These are phyloP conservation scores for Pythium aquatile DNA, from an alignment of 352 stramenopile species.

Conservation along the genomic window DNA sequence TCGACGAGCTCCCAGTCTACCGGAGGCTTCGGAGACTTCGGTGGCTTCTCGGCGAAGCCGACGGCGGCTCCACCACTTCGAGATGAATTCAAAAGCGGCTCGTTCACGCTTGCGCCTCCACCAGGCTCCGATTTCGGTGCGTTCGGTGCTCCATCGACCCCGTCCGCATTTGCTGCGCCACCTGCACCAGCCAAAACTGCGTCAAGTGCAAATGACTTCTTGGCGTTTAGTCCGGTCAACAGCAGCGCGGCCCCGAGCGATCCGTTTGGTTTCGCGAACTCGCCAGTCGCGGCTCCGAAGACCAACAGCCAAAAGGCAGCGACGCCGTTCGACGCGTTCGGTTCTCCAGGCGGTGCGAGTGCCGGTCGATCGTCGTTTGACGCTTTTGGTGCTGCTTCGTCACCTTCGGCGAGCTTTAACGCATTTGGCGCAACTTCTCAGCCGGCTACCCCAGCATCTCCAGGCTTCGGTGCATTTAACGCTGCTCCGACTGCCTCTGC, in stretches of 20 bases:
- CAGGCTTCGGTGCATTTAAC: slow-evolving; percentile 39
- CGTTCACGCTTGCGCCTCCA: slow-evolving; percentile 71
- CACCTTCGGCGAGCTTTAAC: slow-evolving; percentile 19
- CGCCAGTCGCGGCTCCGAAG: slow-evolving; percentile 17
- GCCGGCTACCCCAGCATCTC: slow-evolving; percentile 3
- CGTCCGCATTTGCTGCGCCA: slow-evolving; percentile 13
- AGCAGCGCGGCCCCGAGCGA: slow-evolving; percentile 37
- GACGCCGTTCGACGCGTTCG: slow-evolving; percentile 32
- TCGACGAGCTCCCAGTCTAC: slow-evolving; percentile 26
- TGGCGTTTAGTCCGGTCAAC: slow-evolving; percentile 54
- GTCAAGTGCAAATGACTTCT: slow-evolving; percentile 51
- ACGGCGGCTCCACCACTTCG: slow-evolving; percentile 31
- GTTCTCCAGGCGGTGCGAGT: slow-evolving; percentile 20
- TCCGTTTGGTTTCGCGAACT: slow-evolving; percentile 54
- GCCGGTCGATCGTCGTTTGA: slow-evolving; percentile 33
- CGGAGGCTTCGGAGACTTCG: slow-evolving; percentile 58
- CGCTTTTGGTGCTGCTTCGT: slow-evolving; percentile 28
- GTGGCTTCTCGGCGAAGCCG: slow-evolving; percentile 26
- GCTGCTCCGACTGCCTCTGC: slow-evolving; percentile 30
- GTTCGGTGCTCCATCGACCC: slow-evolving; percentile 19
- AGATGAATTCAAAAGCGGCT: slow-evolving; percentile 44
- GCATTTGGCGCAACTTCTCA: slow-evolving; percentile 13
- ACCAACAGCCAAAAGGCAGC: slow-evolving; percentile 21
- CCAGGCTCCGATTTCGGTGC: slow-evolving; percentile 47
- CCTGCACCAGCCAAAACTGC: slow-evolving; percentile 8